Base-by-base conservation (phyloP, 805 yeast genomes). In the Suhomyces prunicola region DNA sequence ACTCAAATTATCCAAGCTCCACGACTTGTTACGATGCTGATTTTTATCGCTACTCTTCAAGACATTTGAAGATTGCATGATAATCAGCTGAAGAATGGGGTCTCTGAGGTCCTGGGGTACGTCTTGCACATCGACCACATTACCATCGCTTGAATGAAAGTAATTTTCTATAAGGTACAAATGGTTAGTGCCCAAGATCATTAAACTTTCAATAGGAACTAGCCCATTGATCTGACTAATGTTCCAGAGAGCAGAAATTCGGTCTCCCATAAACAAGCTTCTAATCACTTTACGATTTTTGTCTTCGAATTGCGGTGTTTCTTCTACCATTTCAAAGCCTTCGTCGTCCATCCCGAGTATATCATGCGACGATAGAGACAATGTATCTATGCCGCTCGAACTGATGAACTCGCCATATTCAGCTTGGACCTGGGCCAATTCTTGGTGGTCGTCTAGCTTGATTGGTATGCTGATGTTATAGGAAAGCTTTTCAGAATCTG, bases 191-290 rank as follows among this genome's bases (percentile, higher is more conserved):
- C 96, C 96, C 39, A 86, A 65, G 26, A 90, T 87, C 66, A 90
- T 70, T 39, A 90, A 75, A 13, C 93, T 88, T 62, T 90, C 96
- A 15, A 79, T 73, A 2, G 91, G 84, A 29, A 85, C 88, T n/a
- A 90, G 70, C 0, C 96, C 97, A 53, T 86, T 71, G 19, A 91
- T 81, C 47, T 84, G 83, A 51, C 92, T 83, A 1, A 88, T 84
- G 64, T 90, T 90, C 85, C 89, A 85, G 15, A 90, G 69, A 12
- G 82, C 81, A n/a, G 73, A 78, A 23, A 91, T 88, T 46, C 78
- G 78, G 64, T 90, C 97, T 13, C 88, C 88, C 49, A 82, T 78
- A 58, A 72, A 84, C 51, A 90, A 70, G 59, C 88, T 81, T 53
- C 92, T 77, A 19, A 90, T 69, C 0, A 90, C 86, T 61, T 86